Evolutionary conservation across 495 filamentous ascomycete genomes (phyloP), one percentile per base, ranked within the genome.

Genomic region (Thozetella sp.): DNA sequence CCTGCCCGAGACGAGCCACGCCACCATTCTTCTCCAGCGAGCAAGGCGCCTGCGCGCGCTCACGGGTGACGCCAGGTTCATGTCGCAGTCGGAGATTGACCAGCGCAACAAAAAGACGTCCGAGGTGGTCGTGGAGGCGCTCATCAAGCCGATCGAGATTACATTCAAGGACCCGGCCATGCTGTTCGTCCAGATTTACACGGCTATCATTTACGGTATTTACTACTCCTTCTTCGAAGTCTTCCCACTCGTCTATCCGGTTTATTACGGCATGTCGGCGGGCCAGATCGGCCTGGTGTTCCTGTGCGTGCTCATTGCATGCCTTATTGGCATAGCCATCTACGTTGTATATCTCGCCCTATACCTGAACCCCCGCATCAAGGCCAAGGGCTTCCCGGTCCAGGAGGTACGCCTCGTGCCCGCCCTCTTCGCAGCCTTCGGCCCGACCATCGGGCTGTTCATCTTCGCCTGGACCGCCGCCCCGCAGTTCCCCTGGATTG

Each of bases 171-270:
- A 90, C 58, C 84, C 86, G 0, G 80, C 83, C 51, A 81, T 90
- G 19, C 73, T 82, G 9, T 90, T 89, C 76, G 79, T 84, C 0
- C 81, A 86, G 61, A 55, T 82, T 51, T 90, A 90, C 71, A 86
- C 83, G 1, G 80, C 83, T 19, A 76, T 90, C 55, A 81, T 84
- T 58, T 88, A 89, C 71, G 85, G 80, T 25, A 89, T 89, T 71
- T 89, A 84, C 72, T 90, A 89, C 70, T 81, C 76, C 62, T 89
- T 88, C 80, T 90, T 90, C 77, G 88, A 90, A 67, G 86, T 83
- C 61, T 90, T 91, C 76, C 88, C 88, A 2, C 72, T 91, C n/a
- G 86, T 91, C 53, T 91, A 89, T 74, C 78, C 80, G 1, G 79
- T 74, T 56, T 76, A 81, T 58, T 90, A 90, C 74, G 68, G 70